A percentile compares a stretch with the other conserved stretches of the same genome.
Conservation (phyloP, 2,329 filamentous ascomycete species). For the Verticillium nonalfalfae region DNA sequence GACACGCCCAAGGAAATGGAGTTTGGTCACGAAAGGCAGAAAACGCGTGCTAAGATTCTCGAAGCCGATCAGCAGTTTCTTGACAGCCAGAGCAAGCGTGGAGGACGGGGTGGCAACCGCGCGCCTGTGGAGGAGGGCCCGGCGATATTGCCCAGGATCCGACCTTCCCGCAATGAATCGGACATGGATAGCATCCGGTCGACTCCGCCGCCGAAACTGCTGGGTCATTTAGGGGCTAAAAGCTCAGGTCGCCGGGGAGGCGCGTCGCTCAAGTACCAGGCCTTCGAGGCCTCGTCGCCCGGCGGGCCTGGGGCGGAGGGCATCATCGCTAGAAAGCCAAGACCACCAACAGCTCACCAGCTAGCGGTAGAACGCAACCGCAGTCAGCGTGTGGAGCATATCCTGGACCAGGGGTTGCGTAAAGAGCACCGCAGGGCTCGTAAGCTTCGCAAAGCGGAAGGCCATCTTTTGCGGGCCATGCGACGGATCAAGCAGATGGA, state of each 20-base stretch:
- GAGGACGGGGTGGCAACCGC: conserved; percentile 27
- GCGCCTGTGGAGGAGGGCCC: conserved; percentile 44
- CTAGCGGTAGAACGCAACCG: conserved; percentile 74
- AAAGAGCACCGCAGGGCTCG: conserved; percentile 58
- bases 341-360: conserved; percentile 76
- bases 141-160: conserved; percentile 55
- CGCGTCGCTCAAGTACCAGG: conserved; percentile 50
- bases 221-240: conserved; percentile 8
- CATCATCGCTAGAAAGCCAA: conserved; percentile 55
- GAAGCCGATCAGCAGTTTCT: conserved; percentile 68
- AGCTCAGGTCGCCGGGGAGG: conserved; percentile 23
- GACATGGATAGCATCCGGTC: conserved; percentile 38
- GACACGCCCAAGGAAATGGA: conserved; percentile 64
- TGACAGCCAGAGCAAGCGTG: conserved; percentile 54
- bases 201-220: conserved; percentile 30
- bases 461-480: conserved; percentile 60
- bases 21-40: conserved; percentile 68
- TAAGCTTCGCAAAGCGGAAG: conserved; percentile 56
- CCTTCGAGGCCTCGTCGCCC: conserved; percentile 48
- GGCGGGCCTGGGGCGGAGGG: conserved; percentile 40
- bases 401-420: conserved; percentile 68
- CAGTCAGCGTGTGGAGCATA: conserved; percentile 73
- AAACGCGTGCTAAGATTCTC: conserved; percentile 67
- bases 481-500: conserved; percentile 52
- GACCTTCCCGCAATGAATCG: conserved; percentile 54